Evolutionary conservation across 306 rosid genomes (phyloP).

Genomic region (Delonix regia): DNA sequence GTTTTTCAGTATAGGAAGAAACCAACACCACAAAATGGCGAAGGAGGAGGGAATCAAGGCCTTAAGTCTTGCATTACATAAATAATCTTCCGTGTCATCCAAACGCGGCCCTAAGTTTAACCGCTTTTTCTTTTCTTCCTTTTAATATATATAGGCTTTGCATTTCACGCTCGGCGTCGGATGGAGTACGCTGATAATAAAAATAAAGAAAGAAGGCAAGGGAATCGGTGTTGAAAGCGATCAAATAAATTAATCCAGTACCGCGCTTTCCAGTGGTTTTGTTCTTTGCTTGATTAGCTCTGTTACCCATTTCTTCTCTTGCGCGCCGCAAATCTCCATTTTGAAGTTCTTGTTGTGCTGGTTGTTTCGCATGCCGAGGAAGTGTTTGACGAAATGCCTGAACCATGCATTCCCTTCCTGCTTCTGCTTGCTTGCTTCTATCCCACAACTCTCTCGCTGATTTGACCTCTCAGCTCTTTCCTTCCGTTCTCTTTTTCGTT

Average conservation of each 20-base stretch:
- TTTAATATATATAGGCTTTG: neutral
- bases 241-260: neutral
- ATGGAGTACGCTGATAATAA: neutral
- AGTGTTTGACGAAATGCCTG: constrained; percentile 90
- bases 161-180: neutral
- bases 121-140: neutral
- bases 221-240: neutral
- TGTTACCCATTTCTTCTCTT: neutral
- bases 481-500: constrained; percentile 25
- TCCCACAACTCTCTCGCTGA: constrained; percentile 24
- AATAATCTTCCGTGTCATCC: neutral
- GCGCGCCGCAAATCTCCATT: neutral
- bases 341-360: neutral
- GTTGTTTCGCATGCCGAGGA: constrained; percentile 9
- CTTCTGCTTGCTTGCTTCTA: constrained; percentile 7
- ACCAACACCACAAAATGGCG: neutral
- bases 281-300: neutral
- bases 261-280: neutral
- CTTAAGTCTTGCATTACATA: no score
- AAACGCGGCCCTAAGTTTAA: neutral
- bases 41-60: no score
- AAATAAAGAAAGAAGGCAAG: neutral
- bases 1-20: neutral
- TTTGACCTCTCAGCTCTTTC: constrained; percentile 19
- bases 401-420: constrained; percentile 67